A percentile compares a stretch with the other conserved stretches of the same genome.
Evolutionary conservation across 768 basidiomycete species (phyloP).

Genomic region (Russula earlei): DNA sequence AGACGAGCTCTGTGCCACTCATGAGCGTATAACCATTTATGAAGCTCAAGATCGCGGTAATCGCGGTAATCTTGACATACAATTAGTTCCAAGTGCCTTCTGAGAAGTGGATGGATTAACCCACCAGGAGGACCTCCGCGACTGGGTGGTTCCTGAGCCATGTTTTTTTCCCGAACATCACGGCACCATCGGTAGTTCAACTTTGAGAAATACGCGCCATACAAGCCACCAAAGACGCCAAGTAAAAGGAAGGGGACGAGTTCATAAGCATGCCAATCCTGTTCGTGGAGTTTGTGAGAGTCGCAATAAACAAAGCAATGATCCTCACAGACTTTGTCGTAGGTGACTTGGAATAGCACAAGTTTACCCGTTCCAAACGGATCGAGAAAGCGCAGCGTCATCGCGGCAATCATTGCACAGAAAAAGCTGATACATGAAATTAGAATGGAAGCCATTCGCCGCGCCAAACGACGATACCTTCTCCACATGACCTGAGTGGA

Average conservation of each 20-base stretch:
- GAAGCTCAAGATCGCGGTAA: constrained; percentile 74
- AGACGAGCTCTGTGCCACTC: constrained; percentile 93
- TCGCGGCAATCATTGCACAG: constrained; percentile 95
- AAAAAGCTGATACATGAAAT: constrained; percentile 63
- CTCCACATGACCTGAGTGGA: constrained; percentile 75
- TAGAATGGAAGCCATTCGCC: constrained; percentile 26
- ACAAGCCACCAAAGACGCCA: constrained; percentile 88
- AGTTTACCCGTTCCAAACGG: constrained; percentile 94
- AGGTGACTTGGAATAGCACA: constrained; percentile 86
- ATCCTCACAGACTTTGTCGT: constrained; percentile 51
- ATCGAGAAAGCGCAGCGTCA: constrained; percentile 86
- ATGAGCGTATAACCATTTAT: constrained; percentile 85
- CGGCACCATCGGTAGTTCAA: constrained; percentile 85
- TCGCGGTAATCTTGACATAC: constrained; percentile 52
- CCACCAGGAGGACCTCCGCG: constrained; percentile 71
- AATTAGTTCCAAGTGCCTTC: not conserved
- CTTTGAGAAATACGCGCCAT: constrained; percentile 89
- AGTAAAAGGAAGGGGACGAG: constrained; percentile 76
- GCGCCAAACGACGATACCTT: constrained; percentile 40
- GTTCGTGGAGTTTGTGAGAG: not conserved
- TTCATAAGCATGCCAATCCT: constrained; percentile 94
- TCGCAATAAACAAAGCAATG: not conserved
- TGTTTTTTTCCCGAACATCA: constrained; percentile 67
- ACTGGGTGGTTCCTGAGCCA: constrained; percentile 77
- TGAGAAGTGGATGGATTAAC: constrained; percentile 23